phyloP scores from a whole-genome alignment of 2,329 filamentous ascomycete species.

The Aspergillus unguis region DNA sequence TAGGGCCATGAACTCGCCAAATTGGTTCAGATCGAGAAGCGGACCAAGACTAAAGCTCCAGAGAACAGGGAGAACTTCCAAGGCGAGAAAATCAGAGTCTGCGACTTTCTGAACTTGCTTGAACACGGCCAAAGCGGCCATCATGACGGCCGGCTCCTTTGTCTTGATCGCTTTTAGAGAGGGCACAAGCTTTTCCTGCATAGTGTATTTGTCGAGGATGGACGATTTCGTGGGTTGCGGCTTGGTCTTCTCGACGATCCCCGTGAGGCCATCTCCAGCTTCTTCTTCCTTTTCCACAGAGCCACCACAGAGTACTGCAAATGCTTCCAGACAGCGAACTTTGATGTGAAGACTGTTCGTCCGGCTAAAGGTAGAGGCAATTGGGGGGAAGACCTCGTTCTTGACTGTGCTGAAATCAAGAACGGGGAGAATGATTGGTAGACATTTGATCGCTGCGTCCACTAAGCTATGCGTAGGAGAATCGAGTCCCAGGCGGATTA shows the following conservation, averaged over 20 bases:
- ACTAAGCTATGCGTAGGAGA: slow-evolving; percentile 86
- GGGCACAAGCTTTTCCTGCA: slow-evolving; percentile 95
- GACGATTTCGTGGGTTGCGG: slow-evolving; percentile 66
- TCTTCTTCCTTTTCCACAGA: slow-evolving; percentile 48
- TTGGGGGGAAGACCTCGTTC: slow-evolving; percentile 90
- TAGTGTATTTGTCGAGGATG: slow-evolving; percentile 93
- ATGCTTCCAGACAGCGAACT: slow-evolving; percentile 83
- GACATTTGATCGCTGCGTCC: slow-evolving; percentile 74
- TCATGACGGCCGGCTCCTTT: slow-evolving; percentile 96
- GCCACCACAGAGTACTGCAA: slow-evolving; percentile 84
- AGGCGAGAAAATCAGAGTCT: slow-evolving; percentile 86
- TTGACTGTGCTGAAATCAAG: slow-evolving; percentile 97
- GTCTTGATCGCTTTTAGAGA: slow-evolving; percentile 92
- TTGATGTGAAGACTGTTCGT: slow-evolving; percentile 95
- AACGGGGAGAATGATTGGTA: slow-evolving; percentile 77
- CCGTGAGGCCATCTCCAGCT: slow-evolving; percentile 69
- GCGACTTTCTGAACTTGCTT: slow-evolving; percentile 76
- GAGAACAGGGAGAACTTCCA: slow-evolving; percentile 83
- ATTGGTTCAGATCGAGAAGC: slow-evolving; percentile 80
- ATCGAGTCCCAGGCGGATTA: slow-evolving; percentile 78
- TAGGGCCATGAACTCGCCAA: slow-evolving; percentile 83
- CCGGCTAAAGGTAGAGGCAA: slow-evolving; percentile 84
- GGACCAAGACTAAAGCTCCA: slow-evolving; percentile 93
- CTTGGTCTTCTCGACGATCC: slow-evolving; percentile 51
- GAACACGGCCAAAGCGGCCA: slow-evolving; percentile 82